Conservation (phyloP, 2,329 filamentous ascomycete species). For the Penicillium sp. region DNA sequence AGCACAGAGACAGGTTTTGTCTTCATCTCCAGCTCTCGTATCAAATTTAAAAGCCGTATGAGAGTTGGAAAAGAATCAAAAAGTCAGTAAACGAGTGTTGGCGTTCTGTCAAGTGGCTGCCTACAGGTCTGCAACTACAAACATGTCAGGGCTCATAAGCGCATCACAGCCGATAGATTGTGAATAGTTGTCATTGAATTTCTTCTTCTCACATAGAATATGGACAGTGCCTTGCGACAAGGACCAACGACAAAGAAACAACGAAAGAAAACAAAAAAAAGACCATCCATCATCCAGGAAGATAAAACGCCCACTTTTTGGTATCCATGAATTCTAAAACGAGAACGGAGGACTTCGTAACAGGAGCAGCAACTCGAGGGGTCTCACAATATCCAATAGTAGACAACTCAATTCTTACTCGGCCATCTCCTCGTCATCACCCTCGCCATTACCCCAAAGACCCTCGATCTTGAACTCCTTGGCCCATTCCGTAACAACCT, state of each 20-base stretch:
- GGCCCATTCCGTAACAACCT: slow-evolving; percentile 90
- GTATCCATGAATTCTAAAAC: slow-evolving; percentile 37
- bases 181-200: slow-evolving; percentile 11
- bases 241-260: slow-evolving; percentile 21
- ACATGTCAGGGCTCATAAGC: no score
- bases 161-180: no score
- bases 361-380: slow-evolving; percentile 13
- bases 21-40: slow-evolving; percentile 16
- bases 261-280: slow-evolving; percentile 17
- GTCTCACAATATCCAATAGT: slow-evolving; percentile 12
- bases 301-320: slow-evolving; percentile 37
- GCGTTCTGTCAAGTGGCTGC: no score
- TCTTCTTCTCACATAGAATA: slow-evolving; percentile 9
- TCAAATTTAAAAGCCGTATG: slow-evolving; percentile 17
- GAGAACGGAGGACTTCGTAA: slow-evolving; percentile 31
- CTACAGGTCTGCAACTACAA: no score
- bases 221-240: slow-evolving; percentile 3
- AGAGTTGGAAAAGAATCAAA: no score
- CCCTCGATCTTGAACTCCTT: slow-evolving; percentile 95
- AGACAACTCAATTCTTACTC: slow-evolving; percentile 33
- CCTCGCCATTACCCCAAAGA: slow-evolving; percentile 73
- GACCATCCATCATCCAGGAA: slow-evolving; percentile 18
- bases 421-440: slow-evolving; percentile 46
- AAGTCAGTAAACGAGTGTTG: no score
- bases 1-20: slow-evolving; percentile 21